Evolutionary conservation across 2,329 filamentous ascomycete genomes (phyloP).

Genomic region (Hortaea sp.): DNA sequence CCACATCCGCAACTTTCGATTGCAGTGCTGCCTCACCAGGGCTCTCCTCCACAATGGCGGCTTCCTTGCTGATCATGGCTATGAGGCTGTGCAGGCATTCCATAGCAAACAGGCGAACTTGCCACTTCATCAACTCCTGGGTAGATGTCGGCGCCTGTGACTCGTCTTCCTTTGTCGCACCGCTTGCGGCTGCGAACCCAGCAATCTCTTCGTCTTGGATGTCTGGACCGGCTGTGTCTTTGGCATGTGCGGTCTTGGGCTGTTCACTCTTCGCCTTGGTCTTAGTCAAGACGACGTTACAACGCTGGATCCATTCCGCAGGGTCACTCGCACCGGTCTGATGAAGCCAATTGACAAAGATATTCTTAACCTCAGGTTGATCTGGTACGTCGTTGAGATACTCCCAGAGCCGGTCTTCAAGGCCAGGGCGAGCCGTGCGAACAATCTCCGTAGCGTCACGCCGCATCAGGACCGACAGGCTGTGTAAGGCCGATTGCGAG

Average conservation of each 20-base stretch:
- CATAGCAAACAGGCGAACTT: constrained; percentile 90
- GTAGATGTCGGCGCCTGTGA: constrained; percentile 36
- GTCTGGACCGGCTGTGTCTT: constrained; percentile 54
- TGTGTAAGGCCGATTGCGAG: constrained; percentile 73
- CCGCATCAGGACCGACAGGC: constrained; percentile 91
- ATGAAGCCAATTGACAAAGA: constrained; percentile 85
- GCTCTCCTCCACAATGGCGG: constrained; percentile 67
- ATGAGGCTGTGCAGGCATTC: constrained; percentile 78
- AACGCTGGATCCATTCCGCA: constrained; percentile 74
- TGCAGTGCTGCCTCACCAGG: constrained; percentile 70
- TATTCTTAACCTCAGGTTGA: constrained; percentile 72
- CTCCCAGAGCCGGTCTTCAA: constrained; percentile 89
- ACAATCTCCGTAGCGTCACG: constrained; percentile 77
- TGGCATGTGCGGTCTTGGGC: constrained; percentile 30
- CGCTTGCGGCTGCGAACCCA: constrained; percentile 73
- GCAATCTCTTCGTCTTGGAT: constrained; percentile 93
- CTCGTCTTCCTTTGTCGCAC: constrained; percentile 39
- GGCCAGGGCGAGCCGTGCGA: constrained; percentile 59
- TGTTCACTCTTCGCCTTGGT: constrained; percentile 59
- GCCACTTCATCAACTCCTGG: constrained; percentile 88
- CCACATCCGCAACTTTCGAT: constrained; percentile 76
- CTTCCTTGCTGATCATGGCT: constrained; percentile 65
- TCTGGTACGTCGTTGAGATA: constrained; percentile 67
- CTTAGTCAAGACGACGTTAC: constrained; percentile 81
- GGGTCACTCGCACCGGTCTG: constrained; percentile 79